Conservation (phyloP, 2,329 filamentous ascomycete species). For the Trichothecium sympodiale region DNA sequence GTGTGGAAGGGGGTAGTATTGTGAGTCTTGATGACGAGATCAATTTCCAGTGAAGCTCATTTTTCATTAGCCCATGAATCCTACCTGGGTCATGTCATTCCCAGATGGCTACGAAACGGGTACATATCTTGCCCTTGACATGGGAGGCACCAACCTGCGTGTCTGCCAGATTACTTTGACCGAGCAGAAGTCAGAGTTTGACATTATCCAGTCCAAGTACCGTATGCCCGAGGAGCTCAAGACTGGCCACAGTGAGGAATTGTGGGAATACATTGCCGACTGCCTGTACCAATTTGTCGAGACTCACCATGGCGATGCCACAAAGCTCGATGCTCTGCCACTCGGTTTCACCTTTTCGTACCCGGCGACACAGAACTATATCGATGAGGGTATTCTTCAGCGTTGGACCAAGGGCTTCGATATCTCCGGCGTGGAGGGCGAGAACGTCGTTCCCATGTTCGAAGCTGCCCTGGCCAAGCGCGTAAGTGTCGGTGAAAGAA, state of each 20-base stretch:
- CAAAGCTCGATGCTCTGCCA: conserved; percentile 54
- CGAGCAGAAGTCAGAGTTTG: conserved; percentile 79
- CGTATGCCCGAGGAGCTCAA: conserved; percentile 89
- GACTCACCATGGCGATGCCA: conserved; percentile 62
- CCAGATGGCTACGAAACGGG: conserved; percentile 81
- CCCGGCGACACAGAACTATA: conserved; percentile 84
- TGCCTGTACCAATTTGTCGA: conserved; percentile 86
- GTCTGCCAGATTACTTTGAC: conserved; percentile 89
- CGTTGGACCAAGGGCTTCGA: conserved; percentile 98
- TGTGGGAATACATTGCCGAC: conserved; percentile 93
- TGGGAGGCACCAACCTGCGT: conserved; percentile 92
- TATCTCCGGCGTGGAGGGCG: conserved; percentile 79
- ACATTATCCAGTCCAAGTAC: conserved; percentile 94
- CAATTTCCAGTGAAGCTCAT: background rate
- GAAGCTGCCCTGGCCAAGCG: conserved; percentile 61
- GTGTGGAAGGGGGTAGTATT: conserved; percentile 82
- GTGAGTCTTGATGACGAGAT: conserved; percentile 39
- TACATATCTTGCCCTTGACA: conserved; percentile 81
- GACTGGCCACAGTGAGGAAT: conserved; percentile 69
- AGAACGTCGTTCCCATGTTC: conserved; percentile 84
- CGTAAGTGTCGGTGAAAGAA: too few relatives aligned
- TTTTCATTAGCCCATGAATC: conserved; percentile 74
- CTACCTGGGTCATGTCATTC: conserved; percentile 88
- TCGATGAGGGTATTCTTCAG: conserved; percentile 85
- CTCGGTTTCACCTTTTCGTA: conserved; percentile 96